Base-by-base conservation (phyloP, 176 grass and related monocot genomes). In the Panicum miliaceum region DNA sequence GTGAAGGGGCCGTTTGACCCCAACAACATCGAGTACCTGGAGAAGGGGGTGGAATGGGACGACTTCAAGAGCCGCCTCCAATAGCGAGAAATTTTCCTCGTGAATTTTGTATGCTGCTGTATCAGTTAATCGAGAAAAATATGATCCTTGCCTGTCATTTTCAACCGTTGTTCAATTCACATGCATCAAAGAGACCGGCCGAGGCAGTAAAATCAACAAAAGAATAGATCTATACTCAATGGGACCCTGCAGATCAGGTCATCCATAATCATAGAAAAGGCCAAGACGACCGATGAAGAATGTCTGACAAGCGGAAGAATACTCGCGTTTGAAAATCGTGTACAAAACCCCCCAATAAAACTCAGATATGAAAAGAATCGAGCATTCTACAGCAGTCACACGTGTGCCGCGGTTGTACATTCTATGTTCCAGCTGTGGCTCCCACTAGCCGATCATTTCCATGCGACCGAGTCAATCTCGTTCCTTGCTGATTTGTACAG, bases 381-480 rank as follows among this genome's bases (percentile, higher is more conserved):
- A 87, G 48, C 77, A 20, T 51, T 52, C 70, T 75, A 86, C 47
- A 48, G 56, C 84, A 83, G 42, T 84, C 78, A 78, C 58, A 37
- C 23, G 81, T 65, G 68, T 70, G 69, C 46, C 8, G 42, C 71
- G 50, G 65, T 65, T 78, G 46, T 46, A 82, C 18, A 35, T 38
- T 76, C 68, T 51, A 34, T 48, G 62, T 38, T 47, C 46, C 69
- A n/a, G 67, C 20, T 59, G 70, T 54, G 4, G 34, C 50, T 58
- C 13, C 37, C 34, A 69, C 77, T 20, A 72, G 34, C 32, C 0
- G 45, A 81, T 99, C 84, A 99, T 92, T 99, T 96, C 97, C 97
- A 99, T 7, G 90, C 97, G 23, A 99, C 97, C 0, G 91, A 94
- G 79, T 99, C 97, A 1, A 99, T 99, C 78, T 99, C 97, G 64